Percentiles rank a stretch among this genome's conserved stretches.
Conservation (phyloP, 371 early-diverging fungal genomes). For the Saksenaea oblongispora region DNA sequence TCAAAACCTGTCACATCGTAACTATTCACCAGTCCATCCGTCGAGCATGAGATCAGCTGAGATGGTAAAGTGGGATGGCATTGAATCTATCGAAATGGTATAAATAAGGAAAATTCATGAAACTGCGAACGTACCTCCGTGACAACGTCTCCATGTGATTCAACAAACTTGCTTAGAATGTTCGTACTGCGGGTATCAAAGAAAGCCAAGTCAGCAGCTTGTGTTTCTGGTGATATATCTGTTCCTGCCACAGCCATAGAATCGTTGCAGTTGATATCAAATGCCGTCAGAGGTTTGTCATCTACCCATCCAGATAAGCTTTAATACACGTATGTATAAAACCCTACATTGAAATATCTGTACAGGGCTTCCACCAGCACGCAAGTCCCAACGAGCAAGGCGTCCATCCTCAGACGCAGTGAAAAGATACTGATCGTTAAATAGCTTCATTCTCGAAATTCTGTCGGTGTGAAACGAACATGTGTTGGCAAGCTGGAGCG, state of each 20-base stretch:
- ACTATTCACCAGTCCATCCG: conserved; percentile 78
- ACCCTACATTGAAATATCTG: conserved; percentile 64
- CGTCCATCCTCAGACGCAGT: conserved; percentile 66
- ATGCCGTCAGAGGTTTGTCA: conserved; percentile 60
- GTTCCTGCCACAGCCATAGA: conserved; percentile 75
- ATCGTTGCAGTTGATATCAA: conserved; percentile 69
- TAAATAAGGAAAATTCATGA: not conserved
- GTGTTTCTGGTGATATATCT: conserved; percentile 51
- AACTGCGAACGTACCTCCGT: conserved; percentile 49
- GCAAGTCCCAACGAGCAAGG: conserved; percentile 73
- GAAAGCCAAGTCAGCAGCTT: conserved; percentile 72
- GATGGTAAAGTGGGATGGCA: conserved; percentile 72
- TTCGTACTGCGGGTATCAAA: conserved; percentile 62
- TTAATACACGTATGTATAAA: not conserved
- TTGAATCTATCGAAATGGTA: conserved; percentile 55
- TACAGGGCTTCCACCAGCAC: conserved; percentile 49
- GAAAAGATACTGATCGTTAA: conserved; percentile 61
- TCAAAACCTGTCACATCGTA: conserved; percentile 72
- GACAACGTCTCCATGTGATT: conserved; percentile 92
- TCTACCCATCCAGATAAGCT: conserved; percentile 26
- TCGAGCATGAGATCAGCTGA: conserved; percentile 69
- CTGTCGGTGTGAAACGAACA: conserved; percentile 54
- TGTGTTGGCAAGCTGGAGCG: conserved; percentile 46
- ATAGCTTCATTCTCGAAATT: conserved; percentile 64
- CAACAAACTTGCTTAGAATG: conserved; percentile 62